Evolutionary conservation across 495 filamentous ascomycete genomes (phyloP).

Genomic region (Annulohypoxylon moriforme): DNA sequence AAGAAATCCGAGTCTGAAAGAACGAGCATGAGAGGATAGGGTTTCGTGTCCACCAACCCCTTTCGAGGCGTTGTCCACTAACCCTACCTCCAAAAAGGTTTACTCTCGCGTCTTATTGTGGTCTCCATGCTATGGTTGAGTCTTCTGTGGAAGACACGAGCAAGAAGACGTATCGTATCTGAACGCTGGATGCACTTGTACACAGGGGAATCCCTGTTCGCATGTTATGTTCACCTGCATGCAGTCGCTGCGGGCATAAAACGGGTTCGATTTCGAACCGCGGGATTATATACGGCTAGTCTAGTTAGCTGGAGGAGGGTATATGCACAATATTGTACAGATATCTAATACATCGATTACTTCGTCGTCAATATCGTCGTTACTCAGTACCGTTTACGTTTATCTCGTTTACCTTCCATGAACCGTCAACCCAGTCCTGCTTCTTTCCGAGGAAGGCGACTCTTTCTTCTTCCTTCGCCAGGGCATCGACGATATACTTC

Average conservation of each 20-base stretch:
- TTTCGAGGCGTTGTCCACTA: conserved; percentile 22
- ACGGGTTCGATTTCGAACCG: neutral
- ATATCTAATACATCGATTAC: conserved; percentile 39
- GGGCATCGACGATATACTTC: conserved; percentile 79
- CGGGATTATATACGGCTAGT: conserved; percentile 28
- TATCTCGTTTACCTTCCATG: conserved; percentile 65
- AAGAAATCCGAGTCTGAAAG: conserved; percentile 63
- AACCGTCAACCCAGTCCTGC: conserved; percentile 75
- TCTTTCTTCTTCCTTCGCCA: conserved; percentile 61
- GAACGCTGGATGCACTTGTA: conserved; percentile 50
- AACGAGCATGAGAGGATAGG: conserved; percentile 55
- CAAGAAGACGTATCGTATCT: conserved; percentile 66
- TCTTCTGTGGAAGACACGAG: conserved; percentile 37
- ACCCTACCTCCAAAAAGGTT: conserved; percentile 48
- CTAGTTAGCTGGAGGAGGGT: conserved; percentile 54
- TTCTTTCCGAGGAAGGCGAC: conserved; percentile 85
- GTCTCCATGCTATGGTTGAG: conserved; percentile 57
- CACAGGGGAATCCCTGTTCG: neutral
- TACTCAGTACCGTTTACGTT: conserved; percentile 57
- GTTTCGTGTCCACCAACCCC: conserved; percentile 30
- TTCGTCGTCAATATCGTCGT: conserved; percentile 12
- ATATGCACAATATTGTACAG: conserved; percentile 56
- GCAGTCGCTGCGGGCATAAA: neutral
- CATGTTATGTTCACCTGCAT: neutral
- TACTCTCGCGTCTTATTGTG: conserved; percentile 62